Conservation (phyloP, 805 yeast genomes). For the Metschnikowia anglica region DNA sequence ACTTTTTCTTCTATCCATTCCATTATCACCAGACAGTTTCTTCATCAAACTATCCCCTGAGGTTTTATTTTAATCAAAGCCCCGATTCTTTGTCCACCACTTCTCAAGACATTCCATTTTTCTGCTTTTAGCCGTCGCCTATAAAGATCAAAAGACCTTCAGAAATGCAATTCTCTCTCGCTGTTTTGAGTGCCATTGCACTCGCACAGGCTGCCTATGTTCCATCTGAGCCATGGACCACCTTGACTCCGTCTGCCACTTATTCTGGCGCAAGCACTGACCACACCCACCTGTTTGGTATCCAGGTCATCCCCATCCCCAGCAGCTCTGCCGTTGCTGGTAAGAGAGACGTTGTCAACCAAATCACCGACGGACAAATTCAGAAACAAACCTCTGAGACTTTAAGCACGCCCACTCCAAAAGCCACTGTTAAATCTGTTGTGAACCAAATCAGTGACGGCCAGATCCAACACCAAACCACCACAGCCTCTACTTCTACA, state of each 20-base stretch:
- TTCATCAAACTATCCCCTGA: not conserved
- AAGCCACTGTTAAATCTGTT: conserved; percentile 14
- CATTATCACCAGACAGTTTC: not conserved
- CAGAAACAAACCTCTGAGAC: conserved; percentile 14
- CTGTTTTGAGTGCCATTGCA: conserved; percentile 41
- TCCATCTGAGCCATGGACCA: conserved; percentile 68
- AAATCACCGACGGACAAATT: conserved; percentile 22
- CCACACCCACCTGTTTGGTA: conserved; percentile 60
- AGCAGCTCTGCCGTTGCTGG: conserved; percentile 27
- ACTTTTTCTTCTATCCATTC: not conserved
- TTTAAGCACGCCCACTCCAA: conserved; percentile 1
- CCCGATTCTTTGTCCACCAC: no score
- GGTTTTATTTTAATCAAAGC: no score
- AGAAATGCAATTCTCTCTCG: conserved; percentile 19
- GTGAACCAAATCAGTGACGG: conserved; percentile 20
- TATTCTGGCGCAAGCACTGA: conserved; percentile 57
- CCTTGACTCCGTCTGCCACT: conserved; percentile 64
- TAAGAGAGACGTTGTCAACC: conserved; percentile 30
- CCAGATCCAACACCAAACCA: conserved; percentile 19
- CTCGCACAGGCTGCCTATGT: conserved; percentile 58
- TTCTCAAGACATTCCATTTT: no score
- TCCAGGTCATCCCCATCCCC: conserved; percentile 55
- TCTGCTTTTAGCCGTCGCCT: no score
- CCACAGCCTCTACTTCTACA: conserved; percentile 3
- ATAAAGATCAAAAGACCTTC: not conserved